Evolutionary conservation across 805 yeast species (phyloP), one percentile per base, ranked within the genome.

Genomic region (Schizosaccharomyces cryophilus): DNA sequence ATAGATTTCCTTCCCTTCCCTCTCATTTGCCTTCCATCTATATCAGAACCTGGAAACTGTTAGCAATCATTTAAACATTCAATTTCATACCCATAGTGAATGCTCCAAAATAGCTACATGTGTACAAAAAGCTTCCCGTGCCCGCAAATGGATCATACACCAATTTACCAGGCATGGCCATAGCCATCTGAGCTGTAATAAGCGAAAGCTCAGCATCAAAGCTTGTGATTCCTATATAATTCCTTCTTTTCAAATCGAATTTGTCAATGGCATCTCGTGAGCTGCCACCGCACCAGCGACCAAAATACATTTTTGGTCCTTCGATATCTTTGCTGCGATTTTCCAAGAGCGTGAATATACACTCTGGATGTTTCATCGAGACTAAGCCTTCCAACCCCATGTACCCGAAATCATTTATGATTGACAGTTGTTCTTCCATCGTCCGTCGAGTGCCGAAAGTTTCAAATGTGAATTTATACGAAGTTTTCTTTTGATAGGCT

Each of bases 121-220:
- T 89, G 1, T 87, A 84, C 48, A 90, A 74, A 68, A 93, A 93
- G 24, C 96, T 87, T 0, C 98, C 98, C 0, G 98, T 93, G 0
- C 98, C 98, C 3, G 86, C 87, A 73, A 93, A 93, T 29, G 98
- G 98, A 71, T 93, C 98, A 68, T 87, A 90, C 68, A 85, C 79
- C 3, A 88, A 68, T 61, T 81, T 78, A 0, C 83, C 84, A 0
- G 77, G 74, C 45, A 70, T 75, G 15, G 84, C 87, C 64, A 85
- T 88, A 0, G 85, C 95, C 60, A 93, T 77, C 67, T 90, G 93
- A 67, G 95, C 85, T 38, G 94, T 84, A 17, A 89, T 84, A 58
- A 93, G 72, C 0, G 96, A 81, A 63, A 93, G 73, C 68, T 93
- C 97, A 0, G 96, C 95, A 66, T 93, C 98, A 71, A 93, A 93